Conservation (phyloP, 2,329 filamentous ascomycete genomes). For the Fusarium sp. region DNA sequence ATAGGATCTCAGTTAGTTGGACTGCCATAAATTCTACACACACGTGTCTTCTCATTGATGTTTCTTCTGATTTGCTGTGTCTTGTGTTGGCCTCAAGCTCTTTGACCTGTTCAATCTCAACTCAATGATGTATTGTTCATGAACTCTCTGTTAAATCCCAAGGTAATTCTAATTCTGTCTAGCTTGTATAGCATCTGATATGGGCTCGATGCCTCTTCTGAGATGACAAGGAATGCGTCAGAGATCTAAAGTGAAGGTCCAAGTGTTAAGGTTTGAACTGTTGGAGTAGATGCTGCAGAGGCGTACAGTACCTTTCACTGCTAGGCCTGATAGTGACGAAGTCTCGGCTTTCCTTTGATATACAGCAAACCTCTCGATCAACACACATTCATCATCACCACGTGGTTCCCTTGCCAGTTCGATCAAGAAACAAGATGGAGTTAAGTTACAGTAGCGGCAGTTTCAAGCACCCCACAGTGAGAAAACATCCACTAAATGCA, state of each 20-base stretch:
- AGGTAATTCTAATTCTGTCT: neutral
- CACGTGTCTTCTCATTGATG: neutral
- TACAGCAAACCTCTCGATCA: neutral
- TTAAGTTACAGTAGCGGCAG: constrained; percentile 1
- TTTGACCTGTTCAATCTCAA: neutral
- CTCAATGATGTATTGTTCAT: neutral
- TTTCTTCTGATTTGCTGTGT: neutral
- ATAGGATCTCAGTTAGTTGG: neutral
- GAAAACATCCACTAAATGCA: constrained; percentile 22
- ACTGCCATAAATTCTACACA: neutral
- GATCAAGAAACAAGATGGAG: constrained; percentile 17
- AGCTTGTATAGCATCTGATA: neutral
- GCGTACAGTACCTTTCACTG: neutral
- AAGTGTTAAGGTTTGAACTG: neutral
- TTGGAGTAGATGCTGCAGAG: neutral
- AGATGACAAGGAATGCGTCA: neutral
- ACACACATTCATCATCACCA: too few relatives aligned
- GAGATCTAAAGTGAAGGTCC: neutral
- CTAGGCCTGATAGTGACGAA: rapidly evolving
- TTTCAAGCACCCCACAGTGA: constrained; percentile 37
- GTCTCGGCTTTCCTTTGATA: neutral
- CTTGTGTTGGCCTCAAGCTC: neutral
- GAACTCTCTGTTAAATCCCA: neutral
- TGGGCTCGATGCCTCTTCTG: rapidly evolving
- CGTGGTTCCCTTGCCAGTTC: neutral